phyloP scores from a whole-genome alignment of 2,329 filamentous ascomycete species.

The Metarhizium sp. region DNA sequence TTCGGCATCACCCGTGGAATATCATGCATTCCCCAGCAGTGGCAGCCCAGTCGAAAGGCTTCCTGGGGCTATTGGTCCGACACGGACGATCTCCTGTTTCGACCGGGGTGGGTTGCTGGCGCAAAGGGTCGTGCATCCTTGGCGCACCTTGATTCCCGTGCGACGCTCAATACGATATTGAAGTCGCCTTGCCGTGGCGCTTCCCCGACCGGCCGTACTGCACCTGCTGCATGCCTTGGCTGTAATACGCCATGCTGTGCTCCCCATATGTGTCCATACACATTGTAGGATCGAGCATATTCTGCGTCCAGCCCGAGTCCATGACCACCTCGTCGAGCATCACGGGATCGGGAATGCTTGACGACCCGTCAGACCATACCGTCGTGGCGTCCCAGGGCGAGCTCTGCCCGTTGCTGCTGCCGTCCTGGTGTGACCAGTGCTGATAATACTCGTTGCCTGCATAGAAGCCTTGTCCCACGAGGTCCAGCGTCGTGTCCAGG shows the following conservation, averaged over 20 bases:
- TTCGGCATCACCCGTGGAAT: too few species aligned
- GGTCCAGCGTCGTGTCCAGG: neutral
- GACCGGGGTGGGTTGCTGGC: neutral
- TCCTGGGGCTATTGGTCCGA: neutral
- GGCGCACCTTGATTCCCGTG: neutral
- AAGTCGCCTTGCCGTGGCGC: constrained; percentile 3
- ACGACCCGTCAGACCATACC: constrained; percentile 6
- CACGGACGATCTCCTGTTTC: neutral
- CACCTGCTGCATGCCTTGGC: neutral
- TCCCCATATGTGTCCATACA: constrained; percentile 4
- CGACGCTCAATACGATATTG: constrained; percentile 5
- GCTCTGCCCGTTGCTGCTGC: neutral
- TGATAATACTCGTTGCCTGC: constrained; percentile 2
- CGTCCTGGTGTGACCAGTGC: constrained; percentile 1
- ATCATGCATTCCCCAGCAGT: too few species aligned
- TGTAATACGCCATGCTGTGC: constrained; percentile 1
- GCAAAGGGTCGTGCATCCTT: neutral
- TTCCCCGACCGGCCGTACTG: constrained; percentile 1
- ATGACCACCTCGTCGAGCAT: constrained; percentile 2
- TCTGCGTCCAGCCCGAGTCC: constrained; percentile 2
- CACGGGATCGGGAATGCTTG: constrained; percentile 3
- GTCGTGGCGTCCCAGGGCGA: constrained; percentile 7
- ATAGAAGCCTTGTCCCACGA: neutral
- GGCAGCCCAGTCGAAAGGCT: too few species aligned
- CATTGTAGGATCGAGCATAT: constrained; percentile 1